A percentile compares a stretch with the other conserved stretches of the same genome.
These are phyloP conservation scores for Malus hybrid DNA, from an alignment of 331 rosid genomes.

Conservation along the genomic window DNA sequence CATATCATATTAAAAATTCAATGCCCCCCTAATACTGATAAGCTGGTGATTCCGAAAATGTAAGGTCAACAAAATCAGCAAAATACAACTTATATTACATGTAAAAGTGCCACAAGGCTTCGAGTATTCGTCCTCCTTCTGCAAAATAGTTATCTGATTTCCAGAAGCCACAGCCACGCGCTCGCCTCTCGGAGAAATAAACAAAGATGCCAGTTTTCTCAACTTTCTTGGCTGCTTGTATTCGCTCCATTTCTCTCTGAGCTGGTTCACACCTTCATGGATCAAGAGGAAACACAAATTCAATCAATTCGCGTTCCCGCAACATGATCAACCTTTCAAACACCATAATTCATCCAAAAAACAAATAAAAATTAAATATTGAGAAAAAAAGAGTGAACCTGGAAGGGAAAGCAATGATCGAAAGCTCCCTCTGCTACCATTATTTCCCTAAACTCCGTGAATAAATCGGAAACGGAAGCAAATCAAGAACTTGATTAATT, in stretches of 20 bases:
- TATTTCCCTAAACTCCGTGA: constrained; percentile 33
- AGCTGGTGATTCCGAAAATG: neutral
- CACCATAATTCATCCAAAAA: neutral
- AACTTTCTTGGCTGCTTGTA: constrained; percentile 54
- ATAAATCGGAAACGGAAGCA: neutral
- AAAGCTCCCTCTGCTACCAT: constrained; percentile 32
- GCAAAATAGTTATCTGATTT: constrained; percentile 72
- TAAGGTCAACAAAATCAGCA: neutral
- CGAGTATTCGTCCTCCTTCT: constrained; percentile 62
- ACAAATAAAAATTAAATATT: neutral
- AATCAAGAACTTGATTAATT: neutral
- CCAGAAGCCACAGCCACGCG: constrained; percentile 81
- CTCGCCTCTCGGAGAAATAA: constrained; percentile 65
- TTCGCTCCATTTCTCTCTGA: constrained; percentile 63
- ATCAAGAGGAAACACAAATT: neutral
- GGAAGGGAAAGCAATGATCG: constrained; percentile 49
- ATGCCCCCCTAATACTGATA: neutral
- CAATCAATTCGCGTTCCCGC: neutral
- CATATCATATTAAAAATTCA: no score
- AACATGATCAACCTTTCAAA: neutral
- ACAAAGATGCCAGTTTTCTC: constrained; percentile 52
- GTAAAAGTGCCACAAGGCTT: constrained; percentile 66
- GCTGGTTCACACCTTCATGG: constrained; percentile 53
- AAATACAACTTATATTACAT: constrained; percentile 45
- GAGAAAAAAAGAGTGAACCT: constrained; percentile 34